Base-by-base conservation (phyloP, 768 basidiomycete genomes). In the Erythrobasidium yunnanense region DNA sequence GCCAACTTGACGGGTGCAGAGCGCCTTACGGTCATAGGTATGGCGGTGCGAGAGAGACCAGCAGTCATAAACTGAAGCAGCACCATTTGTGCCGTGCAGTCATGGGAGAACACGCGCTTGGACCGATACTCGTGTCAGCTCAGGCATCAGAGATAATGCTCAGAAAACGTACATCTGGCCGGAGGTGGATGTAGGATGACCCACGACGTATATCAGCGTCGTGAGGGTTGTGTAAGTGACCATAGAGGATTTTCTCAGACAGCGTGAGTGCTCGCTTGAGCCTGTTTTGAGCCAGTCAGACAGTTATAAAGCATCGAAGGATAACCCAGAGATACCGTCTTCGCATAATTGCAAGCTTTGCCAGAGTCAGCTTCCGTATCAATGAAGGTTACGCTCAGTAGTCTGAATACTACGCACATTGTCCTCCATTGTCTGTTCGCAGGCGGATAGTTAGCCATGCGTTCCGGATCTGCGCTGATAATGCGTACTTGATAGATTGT, bases 1-100 rank as follows among this genome's bases (percentile, higher is more conserved):
- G 54, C 15, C 25, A 11, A 15, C 27, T 15, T n/a, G 17, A 11
- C 20, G 4, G 30, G 30, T 4, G 15, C 8, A 55, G 8, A 30
- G 25, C 13, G 18, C 22, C 56, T 58, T n/a, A 63, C 95, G 69
- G 95, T 93, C 70, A 92, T 95, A 33, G 93, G 93, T 69, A 96
- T 92, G 50, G 93, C 93, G 42, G 89, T 89, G 51, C 90, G 93
- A 76, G 89, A 89, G 83, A 99, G 91, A 70, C 93, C 93, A 18
- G 95, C 91, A 55, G 95, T 96, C 95, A 99, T 99, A 84, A 99
- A 99, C 82, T 99, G 95, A 71, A 99, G 83, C 65, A 99, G 83
- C 20, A 95, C 95, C 95, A 99, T 99, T 88, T 97, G 77, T 74
- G 77, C 78, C 70, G 78, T 80, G 42, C 78, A 78, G 74, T 79